Conservation (phyloP, 2,329 filamentous ascomycete species). For the Diplocarpon rosae region DNA sequence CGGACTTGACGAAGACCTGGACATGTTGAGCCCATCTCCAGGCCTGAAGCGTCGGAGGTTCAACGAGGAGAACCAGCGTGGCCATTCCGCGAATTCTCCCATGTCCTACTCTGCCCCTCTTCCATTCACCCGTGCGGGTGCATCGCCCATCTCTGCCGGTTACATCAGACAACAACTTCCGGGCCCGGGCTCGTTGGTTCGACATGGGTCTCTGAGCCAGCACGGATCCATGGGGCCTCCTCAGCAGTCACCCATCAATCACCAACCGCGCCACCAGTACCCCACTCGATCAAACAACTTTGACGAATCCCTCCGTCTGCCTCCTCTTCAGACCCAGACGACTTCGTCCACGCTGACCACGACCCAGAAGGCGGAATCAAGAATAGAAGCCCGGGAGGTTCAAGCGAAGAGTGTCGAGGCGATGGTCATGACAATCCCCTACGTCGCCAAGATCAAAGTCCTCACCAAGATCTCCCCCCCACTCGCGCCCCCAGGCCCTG, state of each 20-base stretch:
- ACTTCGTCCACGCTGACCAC: slow-evolving; percentile 28
- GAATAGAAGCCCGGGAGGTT: slow-evolving; percentile 26
- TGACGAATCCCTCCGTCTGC: slow-evolving; percentile 27
- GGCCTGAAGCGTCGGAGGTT: slow-evolving; percentile 55
- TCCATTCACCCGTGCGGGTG: slow-evolving; percentile 17
- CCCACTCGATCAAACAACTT: slow-evolving; percentile 18
- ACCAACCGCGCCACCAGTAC: slow-evolving; percentile 20
- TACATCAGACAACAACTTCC: slow-evolving; percentile 32
- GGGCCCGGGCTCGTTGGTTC: slow-evolving; percentile 15
- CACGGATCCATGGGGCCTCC: slow-evolving; percentile 24
- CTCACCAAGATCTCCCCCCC: slow-evolving; percentile 67
- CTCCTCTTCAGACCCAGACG: slow-evolving; percentile 26
- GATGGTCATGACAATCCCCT: slow-evolving; percentile 65
- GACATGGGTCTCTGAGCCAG: slow-evolving; percentile 10
- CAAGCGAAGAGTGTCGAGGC: slow-evolving; percentile 45
- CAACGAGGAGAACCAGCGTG: slow-evolving; percentile 34
- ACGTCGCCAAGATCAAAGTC: slow-evolving; percentile 65
- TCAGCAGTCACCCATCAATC: slow-evolving; percentile 19
- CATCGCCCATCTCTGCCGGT: slow-evolving; percentile 25
- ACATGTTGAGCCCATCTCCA: slow-evolving; percentile 35
- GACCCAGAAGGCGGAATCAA: slow-evolving; percentile 29
- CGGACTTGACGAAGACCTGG: slow-evolving; percentile 30
- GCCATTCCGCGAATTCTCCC: slow-evolving; percentile 30
- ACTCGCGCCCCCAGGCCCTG: slow-evolving; percentile 33
- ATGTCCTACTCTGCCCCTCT: slow-evolving; percentile 24